Conservation (phyloP, 495 filamentous ascomycete genomes). For the Darksidea phi region DNA sequence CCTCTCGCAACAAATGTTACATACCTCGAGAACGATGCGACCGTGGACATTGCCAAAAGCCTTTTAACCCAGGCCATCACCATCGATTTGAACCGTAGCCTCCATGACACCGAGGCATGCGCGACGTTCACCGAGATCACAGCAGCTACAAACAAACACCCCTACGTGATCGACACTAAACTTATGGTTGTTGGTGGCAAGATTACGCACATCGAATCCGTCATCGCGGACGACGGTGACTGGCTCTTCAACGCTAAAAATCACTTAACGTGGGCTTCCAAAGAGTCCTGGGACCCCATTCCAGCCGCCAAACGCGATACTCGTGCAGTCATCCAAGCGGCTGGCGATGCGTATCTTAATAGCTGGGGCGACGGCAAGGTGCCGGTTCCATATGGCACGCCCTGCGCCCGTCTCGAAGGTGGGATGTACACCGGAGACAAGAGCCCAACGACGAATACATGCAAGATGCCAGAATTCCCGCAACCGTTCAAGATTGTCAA, state of each 20-base stretch:
- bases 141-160: conserved; percentile 21
- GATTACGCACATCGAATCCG: conserved; percentile 24
- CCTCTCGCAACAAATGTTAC: conserved; percentile 12
- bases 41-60: conserved; percentile 15
- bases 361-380: conserved; percentile 46
- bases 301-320: conserved; percentile 20
- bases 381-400: conserved; percentile 49
- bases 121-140: conserved; percentile 28
- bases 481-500: conserved; percentile 41
- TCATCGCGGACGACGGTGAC: conserved; percentile 28
- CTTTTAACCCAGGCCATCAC: conserved; percentile 15
- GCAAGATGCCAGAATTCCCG: conserved; percentile 29
- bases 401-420: conserved; percentile 52
- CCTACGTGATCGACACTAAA: conserved; percentile 28
- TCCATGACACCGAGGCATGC: conserved; percentile 28
- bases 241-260: conserved; percentile 30
- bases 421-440: conserved; percentile 35
- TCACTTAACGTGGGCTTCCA: conserved; percentile 13
- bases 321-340: conserved; percentile 28
- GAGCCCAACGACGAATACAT: conserved; percentile 15
- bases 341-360: conserved; percentile 31
- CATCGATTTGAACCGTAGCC: conserved; percentile 27
- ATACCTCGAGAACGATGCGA: conserved; percentile 22
- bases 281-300: conserved; percentile 28
- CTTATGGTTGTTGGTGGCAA: conserved; percentile 19